A percentile compares a stretch with the other conserved stretches of the same genome.
Evolutionary conservation across 2,329 filamentous ascomycete species (phyloP).

Genomic region (Monilinia fructigena): DNA sequence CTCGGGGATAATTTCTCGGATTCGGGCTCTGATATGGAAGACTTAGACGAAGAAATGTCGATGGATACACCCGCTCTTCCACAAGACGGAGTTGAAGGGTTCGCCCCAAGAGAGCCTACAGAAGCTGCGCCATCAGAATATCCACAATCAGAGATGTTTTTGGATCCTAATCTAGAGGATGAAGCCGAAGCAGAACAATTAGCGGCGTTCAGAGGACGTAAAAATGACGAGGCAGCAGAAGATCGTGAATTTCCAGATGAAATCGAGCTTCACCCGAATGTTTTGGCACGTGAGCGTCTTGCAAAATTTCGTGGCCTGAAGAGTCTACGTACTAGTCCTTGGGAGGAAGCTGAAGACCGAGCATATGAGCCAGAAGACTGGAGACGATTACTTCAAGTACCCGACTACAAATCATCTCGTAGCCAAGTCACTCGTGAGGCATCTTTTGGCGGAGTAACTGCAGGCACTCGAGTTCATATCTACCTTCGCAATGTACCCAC

Average conservation of each 20-base stretch:
- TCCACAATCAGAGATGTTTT: slow-evolving; percentile 88
- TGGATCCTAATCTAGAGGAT: slow-evolving; percentile 73
- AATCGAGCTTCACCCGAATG: slow-evolving; percentile 87
- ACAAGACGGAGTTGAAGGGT: slow-evolving; percentile 78
- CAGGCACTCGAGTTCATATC: slow-evolving; percentile 80
- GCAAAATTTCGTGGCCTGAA: slow-evolving; percentile 88
- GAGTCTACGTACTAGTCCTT: slow-evolving; percentile 80
- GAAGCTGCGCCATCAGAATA: slow-evolving; percentile 85
- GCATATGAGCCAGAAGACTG: slow-evolving; percentile 88
- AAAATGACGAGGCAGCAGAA: slow-evolving; percentile 78
- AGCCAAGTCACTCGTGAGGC: slow-evolving; percentile 77
- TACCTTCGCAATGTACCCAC: slow-evolving; percentile 63
- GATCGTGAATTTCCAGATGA: slow-evolving; percentile 97
- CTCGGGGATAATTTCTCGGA: slow-evolving; percentile 71
- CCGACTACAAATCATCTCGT: slow-evolving; percentile 84
- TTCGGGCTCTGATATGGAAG: slow-evolving; percentile 80
- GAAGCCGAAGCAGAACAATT: slow-evolving; percentile 76
- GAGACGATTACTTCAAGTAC: slow-evolving; percentile 78
- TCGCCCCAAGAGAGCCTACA: slow-evolving; percentile 65
- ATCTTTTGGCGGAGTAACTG: slow-evolving; percentile 79
- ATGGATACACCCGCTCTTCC: slow-evolving; percentile 60
- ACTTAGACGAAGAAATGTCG: slow-evolving; percentile 59
- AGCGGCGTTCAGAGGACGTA: slow-evolving; percentile 74
- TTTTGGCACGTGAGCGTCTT: slow-evolving; percentile 80
- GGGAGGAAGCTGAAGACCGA: slow-evolving; percentile 85